These are phyloP conservation scores for Papiliotrema flavescens DNA, from an alignment of 1,284 basidiomycete genomes.

Conservation along the genomic window DNA sequence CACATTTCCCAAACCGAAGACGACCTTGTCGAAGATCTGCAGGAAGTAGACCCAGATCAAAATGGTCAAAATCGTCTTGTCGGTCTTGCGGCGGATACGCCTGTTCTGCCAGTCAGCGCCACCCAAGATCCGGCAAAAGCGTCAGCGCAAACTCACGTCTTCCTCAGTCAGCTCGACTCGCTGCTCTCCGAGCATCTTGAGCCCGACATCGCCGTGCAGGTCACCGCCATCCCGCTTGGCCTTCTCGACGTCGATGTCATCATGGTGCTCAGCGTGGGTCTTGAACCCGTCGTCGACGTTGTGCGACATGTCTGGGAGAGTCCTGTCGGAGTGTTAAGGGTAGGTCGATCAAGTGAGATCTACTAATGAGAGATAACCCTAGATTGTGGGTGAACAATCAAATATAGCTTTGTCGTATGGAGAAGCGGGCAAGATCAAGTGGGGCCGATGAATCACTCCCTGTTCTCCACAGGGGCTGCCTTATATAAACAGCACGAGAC, in stretches of 20 bases:
- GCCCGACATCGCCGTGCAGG: not conserved
- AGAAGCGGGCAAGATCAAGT: too few species aligned
- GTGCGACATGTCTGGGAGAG: too few species aligned
- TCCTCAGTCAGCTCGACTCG: not conserved
- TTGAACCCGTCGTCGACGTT: too few species aligned
- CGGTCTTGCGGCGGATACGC: not conserved
- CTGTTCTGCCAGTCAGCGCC: not conserved
- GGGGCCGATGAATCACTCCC: too few species aligned
- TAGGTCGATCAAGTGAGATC: too few species aligned
- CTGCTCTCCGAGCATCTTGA: not conserved
- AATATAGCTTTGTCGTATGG: too few species aligned
- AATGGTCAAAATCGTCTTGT: not conserved
- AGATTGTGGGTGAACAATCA: too few species aligned
- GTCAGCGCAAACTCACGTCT: not conserved
- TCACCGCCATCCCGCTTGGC: not conserved
- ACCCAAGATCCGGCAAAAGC: not conserved
- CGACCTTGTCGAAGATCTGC: constrained; percentile 5
- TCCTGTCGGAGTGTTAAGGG: too few species aligned
- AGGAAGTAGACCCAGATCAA: constrained; percentile 1
- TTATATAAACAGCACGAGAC: too few species aligned
- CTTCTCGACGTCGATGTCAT: not conserved
- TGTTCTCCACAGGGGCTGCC: too few species aligned
- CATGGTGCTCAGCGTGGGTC: too few species aligned
- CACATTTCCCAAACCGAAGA: constrained; percentile 24
- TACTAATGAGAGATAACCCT: too few species aligned